These are phyloP conservation scores for Colletotrichum sp. DNA, from an alignment of 2,329 filamentous ascomycete genomes.

Conservation along the genomic window DNA sequence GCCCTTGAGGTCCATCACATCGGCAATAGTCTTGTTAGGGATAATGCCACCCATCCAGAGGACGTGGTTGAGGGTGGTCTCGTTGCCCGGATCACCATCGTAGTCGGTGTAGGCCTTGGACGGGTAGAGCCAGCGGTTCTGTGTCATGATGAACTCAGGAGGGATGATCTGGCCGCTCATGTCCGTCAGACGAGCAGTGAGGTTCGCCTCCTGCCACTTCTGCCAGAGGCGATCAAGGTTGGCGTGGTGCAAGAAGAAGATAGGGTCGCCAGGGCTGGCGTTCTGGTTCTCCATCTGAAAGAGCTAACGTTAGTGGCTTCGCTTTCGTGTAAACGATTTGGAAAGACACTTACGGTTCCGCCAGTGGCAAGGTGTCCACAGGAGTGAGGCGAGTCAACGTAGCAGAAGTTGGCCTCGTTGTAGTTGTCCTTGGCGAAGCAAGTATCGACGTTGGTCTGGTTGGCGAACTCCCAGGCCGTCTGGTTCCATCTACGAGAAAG, in stretches of 20 bases:
- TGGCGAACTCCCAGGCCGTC: neutral
- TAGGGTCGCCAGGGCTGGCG: conserved; percentile 5
- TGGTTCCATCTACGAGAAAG: conserved; percentile 1
- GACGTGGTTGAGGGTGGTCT: conserved; percentile 28
- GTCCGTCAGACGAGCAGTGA: neutral
- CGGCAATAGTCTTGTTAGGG: conserved; percentile 24
- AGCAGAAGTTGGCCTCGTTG: conserved; percentile 5
- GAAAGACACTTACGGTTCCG: neutral
- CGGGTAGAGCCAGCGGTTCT: conserved; percentile 2
- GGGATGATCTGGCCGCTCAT: conserved; percentile 1
- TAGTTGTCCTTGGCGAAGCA: neutral
- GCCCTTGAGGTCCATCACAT: conserved; percentile 33
- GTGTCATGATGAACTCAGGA: neutral
- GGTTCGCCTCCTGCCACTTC: conserved; percentile 18
- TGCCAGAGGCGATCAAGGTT: neutral
- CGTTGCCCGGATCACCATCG: conserved; percentile 24
- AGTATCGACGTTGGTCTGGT: neutral
- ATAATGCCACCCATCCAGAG: conserved; percentile 31
- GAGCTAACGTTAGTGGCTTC: neutral
- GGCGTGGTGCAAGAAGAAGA: conserved; percentile 13
- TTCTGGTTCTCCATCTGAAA: conserved; percentile 10
- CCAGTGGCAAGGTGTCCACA: neutral
- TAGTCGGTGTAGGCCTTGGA: conserved; percentile 5
- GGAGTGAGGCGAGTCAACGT: conserved; percentile 5
- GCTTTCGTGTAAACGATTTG: accelerated